Evolutionary conservation across 768 basidiomycete genomes (phyloP).

Genomic region (Mycena maculata): DNA sequence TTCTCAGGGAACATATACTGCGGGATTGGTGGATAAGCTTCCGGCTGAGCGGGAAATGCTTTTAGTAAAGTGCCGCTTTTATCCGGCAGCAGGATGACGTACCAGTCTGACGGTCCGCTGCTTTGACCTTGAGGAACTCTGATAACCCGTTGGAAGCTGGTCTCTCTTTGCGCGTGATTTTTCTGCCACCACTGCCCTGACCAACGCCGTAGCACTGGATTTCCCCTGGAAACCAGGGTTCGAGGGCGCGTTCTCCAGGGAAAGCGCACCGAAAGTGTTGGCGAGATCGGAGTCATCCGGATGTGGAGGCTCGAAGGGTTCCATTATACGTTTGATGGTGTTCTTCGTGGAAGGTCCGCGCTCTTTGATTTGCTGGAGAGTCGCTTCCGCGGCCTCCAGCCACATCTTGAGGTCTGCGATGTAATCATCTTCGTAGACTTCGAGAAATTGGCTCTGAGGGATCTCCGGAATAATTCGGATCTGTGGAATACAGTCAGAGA

Average conservation of each 20-base stretch:
- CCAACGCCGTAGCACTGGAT: constrained; percentile 7
- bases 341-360: background rate
- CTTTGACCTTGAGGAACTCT: background rate
- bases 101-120: constrained; percentile 2
- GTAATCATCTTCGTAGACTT: background rate
- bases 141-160: background rate
- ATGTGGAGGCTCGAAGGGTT: background rate
- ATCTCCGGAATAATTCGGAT: background rate
- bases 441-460: background rate
- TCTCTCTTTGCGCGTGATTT: background rate
- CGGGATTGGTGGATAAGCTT: too few relatives aligned
- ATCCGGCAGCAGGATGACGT: background rate
- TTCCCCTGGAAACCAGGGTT: constrained; percentile 19
- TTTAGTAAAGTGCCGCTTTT: too few relatives aligned
- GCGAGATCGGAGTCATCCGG: constrained; percentile 5
- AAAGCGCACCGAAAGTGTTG: constrained; percentile 2
- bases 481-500: too few relatives aligned
- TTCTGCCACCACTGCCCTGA: background rate
- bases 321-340: background rate
- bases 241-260: background rate
- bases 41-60: background rate
- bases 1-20: background rate
- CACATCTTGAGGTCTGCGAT: background rate
- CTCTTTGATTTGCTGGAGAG: background rate
- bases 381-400: background rate